A percentile compares a stretch with the other conserved stretches of the same genome.
Conservation (phyloP, 2,329 filamentous ascomycete species). For the Fusarium palustre region DNA sequence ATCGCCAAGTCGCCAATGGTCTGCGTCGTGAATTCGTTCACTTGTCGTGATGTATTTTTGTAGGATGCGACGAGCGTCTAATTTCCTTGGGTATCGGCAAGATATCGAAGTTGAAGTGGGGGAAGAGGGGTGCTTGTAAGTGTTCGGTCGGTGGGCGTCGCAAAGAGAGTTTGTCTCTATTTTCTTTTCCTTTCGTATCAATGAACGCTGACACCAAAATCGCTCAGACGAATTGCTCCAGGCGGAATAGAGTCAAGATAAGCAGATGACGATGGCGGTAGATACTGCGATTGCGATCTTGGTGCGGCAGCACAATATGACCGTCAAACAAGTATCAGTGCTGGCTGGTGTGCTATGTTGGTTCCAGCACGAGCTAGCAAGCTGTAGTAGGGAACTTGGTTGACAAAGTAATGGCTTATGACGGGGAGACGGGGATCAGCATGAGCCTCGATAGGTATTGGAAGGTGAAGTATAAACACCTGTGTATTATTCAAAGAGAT, state of each 20-base stretch:
- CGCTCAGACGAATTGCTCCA: not conserved
- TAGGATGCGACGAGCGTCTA: slow-evolving; percentile 27
- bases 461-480: not conserved
- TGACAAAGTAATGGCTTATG: slow-evolving; percentile 28
- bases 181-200: not conserved
- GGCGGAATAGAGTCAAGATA: not conserved
- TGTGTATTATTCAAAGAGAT: not conserved
- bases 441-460: not conserved
- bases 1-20: slow-evolving; percentile 26
- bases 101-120: slow-evolving; percentile 34
- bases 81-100: slow-evolving; percentile 20
- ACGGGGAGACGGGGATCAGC: not conserved
- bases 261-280: slow-evolving; percentile 11
- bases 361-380: slow-evolving; percentile 18
- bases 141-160: slow-evolving; percentile 29
- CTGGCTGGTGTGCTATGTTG: slow-evolving; percentile 15
- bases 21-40: slow-evolving; percentile 27
- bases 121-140: slow-evolving; percentile 42
- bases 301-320: slow-evolving; percentile 38
- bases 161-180: slow-evolving; percentile 1
- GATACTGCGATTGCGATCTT: slow-evolving; percentile 11
- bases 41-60: slow-evolving; percentile 13
- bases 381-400: slow-evolving; percentile 21
- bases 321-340: slow-evolving; percentile 25
- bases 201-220: slow-evolving; percentile 1